Base-by-base conservation (phyloP, 768 basidiomycete genomes). In the Rickenella mellea region DNA sequence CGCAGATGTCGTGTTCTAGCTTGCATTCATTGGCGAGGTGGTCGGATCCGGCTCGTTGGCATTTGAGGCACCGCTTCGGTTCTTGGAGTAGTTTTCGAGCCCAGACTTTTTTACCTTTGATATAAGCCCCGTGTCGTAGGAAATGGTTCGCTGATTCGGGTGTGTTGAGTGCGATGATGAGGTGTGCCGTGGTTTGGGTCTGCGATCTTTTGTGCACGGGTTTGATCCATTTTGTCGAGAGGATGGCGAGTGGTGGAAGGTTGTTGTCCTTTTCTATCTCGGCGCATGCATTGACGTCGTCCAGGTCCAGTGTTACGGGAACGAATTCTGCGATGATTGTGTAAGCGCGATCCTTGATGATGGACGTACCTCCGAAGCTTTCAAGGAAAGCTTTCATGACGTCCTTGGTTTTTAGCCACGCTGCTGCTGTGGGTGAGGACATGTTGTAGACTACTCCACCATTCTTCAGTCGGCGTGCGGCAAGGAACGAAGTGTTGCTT, bases 201-300 rank as follows among this genome's bases (percentile, higher is more conserved):
- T 19, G 20, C n/a, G 11, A 6, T 2, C 57, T 44, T 2, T 39
- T 15, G 11, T 51, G 44, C 0, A 43, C 17, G 0, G 56, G 49
- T 30, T 63, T 63, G 15, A 64, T 55, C 52, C 48, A 66, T 8
- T 46, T 41, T 2, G 53, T 53, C 4, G 17, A 14, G 0, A 25
- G 22, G 1, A 63, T 48, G 6, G 33, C 20, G 0, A 43, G 40
- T 0, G 21, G 1, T 5, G 15, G 20, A 0, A 58, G 29, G 20
- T 30, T 32, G 21, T 48, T 57, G n/a, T 46, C 45, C 0, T 38
- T 14, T 25, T 61, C 57, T 0, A 55, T 27, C 6, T 6, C n/a
- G 1, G 30, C 11, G 6, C 51, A 28, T 0, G 19, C 38, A 0
- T 24, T 20, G 3, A 39, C 29, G 5, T 31, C 9, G 12, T 19